Evolutionary conservation across 805 yeast genomes (phyloP), one percentile per base, ranked within the genome.

Genomic region (Metschnikowia kunwiensis): DNA sequence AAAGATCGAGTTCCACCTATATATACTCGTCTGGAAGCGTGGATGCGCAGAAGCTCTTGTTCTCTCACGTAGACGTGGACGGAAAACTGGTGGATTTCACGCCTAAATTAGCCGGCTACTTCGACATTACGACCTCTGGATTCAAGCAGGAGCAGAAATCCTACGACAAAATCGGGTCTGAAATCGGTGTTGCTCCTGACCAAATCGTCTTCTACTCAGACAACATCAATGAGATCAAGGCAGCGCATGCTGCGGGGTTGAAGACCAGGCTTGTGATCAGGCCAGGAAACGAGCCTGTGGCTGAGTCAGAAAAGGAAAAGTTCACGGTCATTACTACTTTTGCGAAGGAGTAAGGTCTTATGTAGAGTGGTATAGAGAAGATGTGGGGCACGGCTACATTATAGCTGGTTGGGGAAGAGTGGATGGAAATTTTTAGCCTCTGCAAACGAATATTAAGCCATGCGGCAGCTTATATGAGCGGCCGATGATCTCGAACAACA

Each of bases 21-120:
- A 86, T 89, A 13, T 89, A 89, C 61, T 87, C 96, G 0, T 84
- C 95, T 18, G 97, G 97, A 0, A 81, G 93, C 27, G 78, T 89
- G 16, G 75, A 79, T 41, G 97, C 97, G 0, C 97, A 89, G 51
- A 82, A 80, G 50, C 63, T 89, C 42, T 61, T 89, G 39, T 86
- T 89, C 53, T 71, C 70, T 0, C 74, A 84, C 54, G 89, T 84
- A 7, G 63, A 63, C 34, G 38, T 44, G 21, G 36, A 32, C 9
- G 60, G 63, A 4, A 59, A 60, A 7, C 54, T 64, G 16, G 41
- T 60, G 9, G 85, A 84, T 56, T 57, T 86, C 51, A 82, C 75
- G 27, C 56, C 59, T 1, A 55, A 57, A 15, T 54, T 89, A 14
- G 42, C 63, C 5, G 94, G 82, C 11, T 89, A 87, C 61, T 89